Percentiles rank a stretch among this genome's conserved stretches.
These are phyloP conservation scores for Puccinia polysora DNA, from an alignment of 1,284 basidiomycete genomes.

Conservation along the genomic window DNA sequence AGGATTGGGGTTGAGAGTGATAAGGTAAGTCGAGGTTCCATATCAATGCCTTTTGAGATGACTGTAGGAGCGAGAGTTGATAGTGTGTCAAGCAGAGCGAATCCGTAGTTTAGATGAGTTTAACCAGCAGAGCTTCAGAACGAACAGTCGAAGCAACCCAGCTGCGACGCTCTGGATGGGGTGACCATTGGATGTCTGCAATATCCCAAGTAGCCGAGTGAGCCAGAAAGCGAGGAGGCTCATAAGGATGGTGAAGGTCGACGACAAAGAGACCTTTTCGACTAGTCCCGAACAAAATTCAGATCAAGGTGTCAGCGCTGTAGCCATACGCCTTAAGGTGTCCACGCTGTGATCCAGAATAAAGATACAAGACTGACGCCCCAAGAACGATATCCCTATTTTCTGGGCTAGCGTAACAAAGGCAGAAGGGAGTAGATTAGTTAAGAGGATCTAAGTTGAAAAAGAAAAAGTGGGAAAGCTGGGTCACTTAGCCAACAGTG, in stretches of 20 bases:
- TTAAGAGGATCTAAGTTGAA: neutral
- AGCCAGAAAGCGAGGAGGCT: slow-evolving; percentile 84
- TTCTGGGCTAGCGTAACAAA: slow-evolving; percentile 65
- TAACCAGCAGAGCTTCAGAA: neutral
- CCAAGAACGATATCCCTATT: slow-evolving; percentile 73
- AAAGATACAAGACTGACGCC: slow-evolving; percentile 58
- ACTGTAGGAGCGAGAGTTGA: slow-evolving; percentile 54
- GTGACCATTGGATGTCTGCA: slow-evolving; percentile 91
- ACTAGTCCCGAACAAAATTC: slow-evolving; percentile 53
- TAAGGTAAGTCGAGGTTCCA: slow-evolving; percentile 80
- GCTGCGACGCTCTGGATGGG: slow-evolving; percentile 73
- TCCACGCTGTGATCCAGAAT: slow-evolving; percentile 10
- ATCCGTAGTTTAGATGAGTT: neutral
- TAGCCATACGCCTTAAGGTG: too few species aligned
- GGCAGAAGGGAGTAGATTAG: slow-evolving; percentile 10
- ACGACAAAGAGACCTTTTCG: slow-evolving; percentile 94
- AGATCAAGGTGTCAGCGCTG: too few species aligned
- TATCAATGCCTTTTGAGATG: slow-evolving; percentile 88
- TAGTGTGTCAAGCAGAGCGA: too few species aligned
- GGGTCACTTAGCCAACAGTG: neutral
- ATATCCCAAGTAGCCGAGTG: slow-evolving; percentile 96
- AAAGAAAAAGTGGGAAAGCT: neutral
- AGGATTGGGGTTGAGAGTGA: slow-evolving; percentile 57
- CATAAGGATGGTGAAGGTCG: slow-evolving; percentile 79
- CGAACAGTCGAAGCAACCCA: slow-evolving; percentile 79